These are phyloP conservation scores for Tricholoma hemisulphureum DNA, from an alignment of 768 basidiomycete genomes.

Conservation along the genomic window DNA sequence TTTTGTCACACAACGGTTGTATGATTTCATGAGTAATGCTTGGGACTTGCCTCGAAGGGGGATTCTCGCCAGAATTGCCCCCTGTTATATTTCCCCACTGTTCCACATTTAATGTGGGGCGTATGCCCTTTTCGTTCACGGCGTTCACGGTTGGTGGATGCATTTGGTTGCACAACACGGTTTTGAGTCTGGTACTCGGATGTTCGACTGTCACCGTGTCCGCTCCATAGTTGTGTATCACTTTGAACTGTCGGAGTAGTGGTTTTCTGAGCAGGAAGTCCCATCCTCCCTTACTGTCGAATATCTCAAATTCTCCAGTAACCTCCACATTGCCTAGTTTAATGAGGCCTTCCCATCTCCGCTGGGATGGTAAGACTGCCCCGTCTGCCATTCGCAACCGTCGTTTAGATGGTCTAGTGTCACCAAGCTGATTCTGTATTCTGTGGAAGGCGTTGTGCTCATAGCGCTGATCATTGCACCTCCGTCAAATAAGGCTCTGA, in stretches of 20 bases:
- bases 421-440: conserved; percentile 7
- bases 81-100: background rate
- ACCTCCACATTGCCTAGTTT: conserved; percentile 6
- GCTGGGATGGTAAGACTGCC: conserved; percentile 14
- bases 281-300: background rate
- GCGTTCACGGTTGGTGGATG: background rate
- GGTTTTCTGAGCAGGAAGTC: conserved; percentile 27
- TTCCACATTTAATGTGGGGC: background rate
- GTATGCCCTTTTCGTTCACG: background rate
- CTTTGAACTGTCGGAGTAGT: background rate
- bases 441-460: conserved; percentile 13
- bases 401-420: conserved; percentile 10
- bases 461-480: conserved; percentile 31
- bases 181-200: background rate
- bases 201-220: conserved; percentile 14
- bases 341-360: too few species aligned
- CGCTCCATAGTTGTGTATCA: conserved; percentile 21
- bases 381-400: conserved; percentile 8
- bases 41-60: background rate
- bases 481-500: conserved; percentile 25
- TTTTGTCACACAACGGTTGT: too few species aligned
- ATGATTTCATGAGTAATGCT: too few species aligned
- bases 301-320: background rate
- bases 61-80: background rate
- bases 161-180: background rate